phyloP scores from a whole-genome alignment of 2,329 filamentous ascomycete species.

The Onygenales sp. region DNA sequence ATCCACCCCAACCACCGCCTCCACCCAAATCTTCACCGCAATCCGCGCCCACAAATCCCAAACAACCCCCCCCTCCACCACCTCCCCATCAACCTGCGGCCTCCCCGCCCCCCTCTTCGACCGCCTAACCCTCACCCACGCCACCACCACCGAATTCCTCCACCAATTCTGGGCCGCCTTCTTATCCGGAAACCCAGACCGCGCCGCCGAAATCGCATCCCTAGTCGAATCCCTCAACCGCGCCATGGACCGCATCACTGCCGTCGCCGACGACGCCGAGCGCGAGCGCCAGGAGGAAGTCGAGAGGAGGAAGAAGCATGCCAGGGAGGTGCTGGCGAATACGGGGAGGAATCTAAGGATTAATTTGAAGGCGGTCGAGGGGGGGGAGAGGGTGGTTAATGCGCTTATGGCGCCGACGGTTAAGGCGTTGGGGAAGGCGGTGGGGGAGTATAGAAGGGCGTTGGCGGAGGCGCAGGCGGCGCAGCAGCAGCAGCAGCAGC shows the following conservation, averaged over 20 bases:
- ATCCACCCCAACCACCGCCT: slow-evolving; percentile 47
- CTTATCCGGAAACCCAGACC: slow-evolving; percentile 73
- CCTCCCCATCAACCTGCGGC: slow-evolving; percentile 32
- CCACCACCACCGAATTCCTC: slow-evolving; percentile 90
- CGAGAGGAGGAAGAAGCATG: slow-evolving; percentile 57
- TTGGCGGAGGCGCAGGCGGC: slow-evolving; percentile 39
- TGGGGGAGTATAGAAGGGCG: slow-evolving; percentile 61
- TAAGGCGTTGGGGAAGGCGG: slow-evolving; percentile 59
- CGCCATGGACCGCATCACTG: slow-evolving; percentile 68
- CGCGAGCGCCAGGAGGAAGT: slow-evolving; percentile 59
- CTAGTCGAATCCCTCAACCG: slow-evolving; percentile 72
- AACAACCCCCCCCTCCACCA: slow-evolving; percentile 28
- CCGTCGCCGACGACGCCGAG: slow-evolving; percentile 73
- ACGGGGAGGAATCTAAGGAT: slow-evolving; percentile 66
- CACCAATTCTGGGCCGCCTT: slow-evolving; percentile 95
- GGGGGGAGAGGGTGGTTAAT: slow-evolving; percentile 66
- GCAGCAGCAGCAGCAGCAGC: no score
- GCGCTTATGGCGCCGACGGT: slow-evolving; percentile 67
- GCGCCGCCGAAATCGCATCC: slow-evolving; percentile 69
- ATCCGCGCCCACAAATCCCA: slow-evolving; percentile 49
- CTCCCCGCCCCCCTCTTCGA: slow-evolving; percentile 47
- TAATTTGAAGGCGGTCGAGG: slow-evolving; percentile 56
- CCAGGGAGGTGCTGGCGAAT: slow-evolving; percentile 58
- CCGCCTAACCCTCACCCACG: slow-evolving; percentile 65
- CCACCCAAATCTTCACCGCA: slow-evolving; percentile 49